Base-by-base conservation (phyloP, 2,329 filamentous ascomycete species). In the Sporothrix euskadiensis region DNA sequence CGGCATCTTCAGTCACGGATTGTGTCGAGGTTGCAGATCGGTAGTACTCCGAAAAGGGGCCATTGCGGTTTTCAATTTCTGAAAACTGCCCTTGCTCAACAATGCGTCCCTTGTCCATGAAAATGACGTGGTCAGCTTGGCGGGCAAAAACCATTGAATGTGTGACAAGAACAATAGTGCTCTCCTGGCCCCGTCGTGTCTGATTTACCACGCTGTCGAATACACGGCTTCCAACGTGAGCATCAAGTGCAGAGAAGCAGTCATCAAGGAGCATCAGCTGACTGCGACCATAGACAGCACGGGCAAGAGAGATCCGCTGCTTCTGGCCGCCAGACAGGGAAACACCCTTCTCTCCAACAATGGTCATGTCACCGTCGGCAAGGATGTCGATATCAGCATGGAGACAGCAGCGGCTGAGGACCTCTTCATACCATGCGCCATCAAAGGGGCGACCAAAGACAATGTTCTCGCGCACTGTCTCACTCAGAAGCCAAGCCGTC, bases 311-410 rank as follows among this genome's bases (percentile, higher is more conserved):
- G 30, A 89, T 79, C 1, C 87, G 83, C 30, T 69, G 66, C 66
- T 69, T 69, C n/a, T 69, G 66, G 19, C 66, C 66, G 4, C 66
- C 77, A 0, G 85, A 88, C 4, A 92, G 82, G 0, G 87, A 88
- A 0, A 90, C 87, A 14, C 91, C 91, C 72, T 88, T 87, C 71
- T 89, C 89, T 32, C 91, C 91, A 49, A 92, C 85, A 70, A 88
- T 82, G 0, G 91, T 93, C 75, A 88, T 84, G 80, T 92, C 92
- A 1, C 90, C 90, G 10, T 89, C 86, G 0, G 91, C 89, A 0
- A 94, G 83, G 4, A 97, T 96, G 74, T 94, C 88, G 19, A 98
- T 85, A 80, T 98, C 94, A 66, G 93, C 90, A 79, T 96, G 91
- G 63, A 98, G 84, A 2, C 93, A 94, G 81, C 94, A 97, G 35